Conservation (phyloP, 2,329 filamentous ascomycete species). For the Colletotrichum australisinense region DNA sequence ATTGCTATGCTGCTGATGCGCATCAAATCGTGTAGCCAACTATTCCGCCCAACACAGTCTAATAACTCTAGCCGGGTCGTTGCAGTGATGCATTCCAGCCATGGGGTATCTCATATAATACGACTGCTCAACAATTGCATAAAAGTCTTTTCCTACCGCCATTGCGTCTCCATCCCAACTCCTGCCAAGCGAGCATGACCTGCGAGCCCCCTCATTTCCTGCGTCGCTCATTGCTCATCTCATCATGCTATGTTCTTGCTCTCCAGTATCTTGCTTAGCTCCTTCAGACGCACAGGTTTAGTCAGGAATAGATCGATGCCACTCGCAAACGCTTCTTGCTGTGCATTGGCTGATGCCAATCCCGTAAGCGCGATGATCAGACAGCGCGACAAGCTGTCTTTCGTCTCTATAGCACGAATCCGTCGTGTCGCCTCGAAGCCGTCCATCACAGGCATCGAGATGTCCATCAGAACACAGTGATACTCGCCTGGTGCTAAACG, state of each 20-base stretch:
- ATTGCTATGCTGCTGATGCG: neutral
- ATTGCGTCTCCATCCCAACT: neutral
- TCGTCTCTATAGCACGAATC: constrained; percentile 62
- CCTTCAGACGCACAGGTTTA: constrained; percentile 61
- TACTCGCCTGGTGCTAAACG: constrained; percentile 39
- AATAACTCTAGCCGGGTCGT: neutral
- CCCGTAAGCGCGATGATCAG: constrained; percentile 66
- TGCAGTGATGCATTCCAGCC: neutral
- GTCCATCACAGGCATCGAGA: constrained; percentile 69
- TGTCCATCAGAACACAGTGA: constrained; percentile 56
- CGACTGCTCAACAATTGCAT: neutral
- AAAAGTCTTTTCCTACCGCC: neutral
- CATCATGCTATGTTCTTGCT: neutral
- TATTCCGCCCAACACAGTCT: neutral
- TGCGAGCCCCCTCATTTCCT: neutral
- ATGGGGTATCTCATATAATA: neutral
- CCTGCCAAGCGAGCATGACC: neutral
- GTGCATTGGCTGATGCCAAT: constrained; percentile 59
- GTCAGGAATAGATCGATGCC: constrained; percentile 67
- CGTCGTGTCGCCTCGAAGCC: constrained; percentile 60
- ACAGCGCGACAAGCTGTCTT: constrained; percentile 52
- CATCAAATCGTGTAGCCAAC: neutral
- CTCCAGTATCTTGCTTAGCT: constrained; percentile 42
- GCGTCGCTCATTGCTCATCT: neutral
- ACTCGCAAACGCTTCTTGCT: constrained; percentile 63